Evolutionary conservation across 768 basidiomycete genomes (phyloP).

Genomic region (Gymnopilus dilepis): DNA sequence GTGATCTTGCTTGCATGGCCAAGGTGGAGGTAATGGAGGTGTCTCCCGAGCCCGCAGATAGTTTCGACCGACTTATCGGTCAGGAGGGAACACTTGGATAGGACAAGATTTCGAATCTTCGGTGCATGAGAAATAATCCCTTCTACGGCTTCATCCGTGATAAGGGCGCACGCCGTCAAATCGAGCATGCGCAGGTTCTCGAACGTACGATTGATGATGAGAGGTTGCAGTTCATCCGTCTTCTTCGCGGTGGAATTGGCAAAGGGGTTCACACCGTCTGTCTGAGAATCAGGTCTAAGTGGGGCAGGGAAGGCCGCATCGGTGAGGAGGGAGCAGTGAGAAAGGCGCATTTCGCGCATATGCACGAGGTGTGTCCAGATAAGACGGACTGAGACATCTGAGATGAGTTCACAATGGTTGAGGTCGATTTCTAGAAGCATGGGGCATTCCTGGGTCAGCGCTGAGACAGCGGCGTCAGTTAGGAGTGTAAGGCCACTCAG

Average conservation of each 20-base stretch:
- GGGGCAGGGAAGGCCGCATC: constrained; percentile 87
- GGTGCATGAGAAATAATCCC: constrained; percentile 83
- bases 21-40: constrained; percentile 93
- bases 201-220: constrained; percentile 66
- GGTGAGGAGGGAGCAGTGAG: constrained; percentile 77
- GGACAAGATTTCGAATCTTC: constrained; percentile 83
- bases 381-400: constrained; percentile 78
- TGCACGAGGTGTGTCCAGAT: constrained; percentile 81
- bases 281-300: constrained; percentile 44
- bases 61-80: constrained; percentile 84
- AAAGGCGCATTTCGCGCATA: constrained; percentile 91
- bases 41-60: constrained; percentile 87
- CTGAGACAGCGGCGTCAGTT: constrained; percentile 77
- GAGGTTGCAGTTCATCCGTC: constrained; percentile 60
- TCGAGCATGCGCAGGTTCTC: constrained; percentile 94
- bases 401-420: constrained; percentile 78
- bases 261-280: constrained; percentile 48
- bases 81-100: constrained; percentile 82
- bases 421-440: constrained; percentile 95
- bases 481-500: constrained; percentile 76
- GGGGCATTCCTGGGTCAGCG: constrained; percentile 79
- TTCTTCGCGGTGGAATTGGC: constrained; percentile 36
- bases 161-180: constrained; percentile 79
- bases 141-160: constrained; percentile 86
- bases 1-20: constrained; percentile 92